Evolutionary conservation across 2,329 filamentous ascomycete genomes (phyloP), one percentile per base, ranked within the genome.

Genomic region (Arthrobotrys iridis): DNA sequence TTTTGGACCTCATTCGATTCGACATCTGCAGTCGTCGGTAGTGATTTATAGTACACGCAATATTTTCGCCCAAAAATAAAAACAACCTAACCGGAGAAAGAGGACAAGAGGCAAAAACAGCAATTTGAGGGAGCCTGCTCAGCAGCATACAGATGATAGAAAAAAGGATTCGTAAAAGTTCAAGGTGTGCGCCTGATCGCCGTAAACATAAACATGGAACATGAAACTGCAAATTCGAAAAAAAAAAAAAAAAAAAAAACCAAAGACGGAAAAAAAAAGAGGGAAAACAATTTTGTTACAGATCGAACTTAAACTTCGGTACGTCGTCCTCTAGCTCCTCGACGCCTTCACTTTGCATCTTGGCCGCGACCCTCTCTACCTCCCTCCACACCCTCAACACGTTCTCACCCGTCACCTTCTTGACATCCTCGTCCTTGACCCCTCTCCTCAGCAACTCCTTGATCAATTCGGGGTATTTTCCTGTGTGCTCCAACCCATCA

Each of bases 321-420:
- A 81, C 78, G 73, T 81, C 80, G 79, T 85, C 84, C 78, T 87
- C 85, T 4, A 82, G 80, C 7, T 84, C 83, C 66, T 79, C 77
- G 15, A 80, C 85, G 0, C 88, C 88, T 1, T 83, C 83, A 1
- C 83, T 82, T 82, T 92, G 90, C 83, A 96, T 81, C 81, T 86
- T 83, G 45, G 83, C 84, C 4, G 92, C 90, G 40, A 96, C 89
- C 22, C 82, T 83, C 77, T 97, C 93, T 0, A 90, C 92, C 26
- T 91, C 90, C 66, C 83, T 86, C 93, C 93, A 96, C 4, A 97
- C 93, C 18, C 93, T 88, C 68, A 97, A 82, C 1, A 97, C 77
- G 81, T 97, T 97, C 2, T 89, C 87, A 0, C 93, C 93, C 0
- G 89, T 90, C 7, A 97, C 84, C 82, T 93, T 93, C 15, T 84